These are phyloP conservation scores for Lachnellula occidentalis DNA, from an alignment of 2,329 filamentous ascomycete species.

Conservation along the genomic window DNA sequence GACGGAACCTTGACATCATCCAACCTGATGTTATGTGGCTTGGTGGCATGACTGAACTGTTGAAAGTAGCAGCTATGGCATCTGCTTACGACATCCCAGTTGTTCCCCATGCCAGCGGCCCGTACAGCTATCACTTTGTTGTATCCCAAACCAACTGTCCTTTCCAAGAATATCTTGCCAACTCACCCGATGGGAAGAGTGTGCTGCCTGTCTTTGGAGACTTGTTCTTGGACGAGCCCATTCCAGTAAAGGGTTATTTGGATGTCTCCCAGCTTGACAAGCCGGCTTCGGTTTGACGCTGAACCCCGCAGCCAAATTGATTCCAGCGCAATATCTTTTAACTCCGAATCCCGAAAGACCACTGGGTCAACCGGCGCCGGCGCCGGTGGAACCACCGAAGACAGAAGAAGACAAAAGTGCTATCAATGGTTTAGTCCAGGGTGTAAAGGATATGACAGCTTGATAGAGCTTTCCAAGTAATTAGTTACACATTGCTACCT, in stretches of 20 bases:
- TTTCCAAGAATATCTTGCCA: conserved; percentile 94
- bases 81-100: conserved; percentile 92
- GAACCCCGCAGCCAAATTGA: conserved; percentile 70
- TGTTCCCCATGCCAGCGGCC: conserved; percentile 88
- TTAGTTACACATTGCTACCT: neutral
- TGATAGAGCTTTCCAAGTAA: conserved; percentile 6
- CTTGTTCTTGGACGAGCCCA: conserved; percentile 84
- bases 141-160: conserved; percentile 88
- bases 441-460: conserved; percentile 20
- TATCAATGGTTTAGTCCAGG: conserved; percentile 29
- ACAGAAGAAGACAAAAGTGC: conserved; percentile 23
- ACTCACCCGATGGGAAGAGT: conserved; percentile 84
- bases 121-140: conserved; percentile 95
- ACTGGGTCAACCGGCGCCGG: conserved; percentile 30
- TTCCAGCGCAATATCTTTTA: conserved; percentile 68
- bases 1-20: conserved; percentile 86
- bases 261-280: conserved; percentile 76
- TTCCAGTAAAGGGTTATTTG: conserved; percentile 76
- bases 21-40: conserved; percentile 98
- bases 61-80: conserved; percentile 84
- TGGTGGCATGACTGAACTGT: conserved; percentile 83
- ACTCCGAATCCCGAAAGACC: conserved; percentile 54
- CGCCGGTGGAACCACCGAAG: conserved; percentile 1
- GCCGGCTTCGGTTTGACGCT: conserved; percentile 84
- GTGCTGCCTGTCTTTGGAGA: conserved; percentile 90